Percentiles rank a stretch among this genome's conserved stretches.
Evolutionary conservation across 2,329 filamentous ascomycete species (phyloP).

Genomic region (Fusarium lateritium): DNA sequence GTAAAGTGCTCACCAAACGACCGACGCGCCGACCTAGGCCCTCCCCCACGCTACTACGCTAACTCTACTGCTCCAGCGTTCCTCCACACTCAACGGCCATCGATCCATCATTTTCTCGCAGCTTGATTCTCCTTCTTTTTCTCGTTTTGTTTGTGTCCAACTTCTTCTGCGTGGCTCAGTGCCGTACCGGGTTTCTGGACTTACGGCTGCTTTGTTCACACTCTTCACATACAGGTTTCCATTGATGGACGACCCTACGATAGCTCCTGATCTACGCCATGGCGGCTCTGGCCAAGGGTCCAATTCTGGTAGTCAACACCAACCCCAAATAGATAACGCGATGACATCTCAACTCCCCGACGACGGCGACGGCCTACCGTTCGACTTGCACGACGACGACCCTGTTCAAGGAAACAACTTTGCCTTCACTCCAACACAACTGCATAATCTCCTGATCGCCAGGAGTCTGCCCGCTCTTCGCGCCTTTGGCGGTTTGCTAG

Average conservation of each 20-base stretch:
- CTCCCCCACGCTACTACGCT: slow-evolving; percentile 15
- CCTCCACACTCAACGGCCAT: slow-evolving; percentile 37
- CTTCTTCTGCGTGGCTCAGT: not conserved
- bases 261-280: slow-evolving; percentile 41
- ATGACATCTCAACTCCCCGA: slow-evolving; percentile 19
- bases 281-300: slow-evolving; percentile 39
- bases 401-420: slow-evolving; percentile 60
- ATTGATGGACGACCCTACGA: slow-evolving; percentile 52
- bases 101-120: slow-evolving; percentile 10
- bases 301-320: slow-evolving; percentile 22
- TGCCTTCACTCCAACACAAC: slow-evolving; percentile 67
- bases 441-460: slow-evolving; percentile 67
- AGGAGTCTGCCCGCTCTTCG: slow-evolving; percentile 64
- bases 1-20: slow-evolving; percentile 13
- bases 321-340: slow-evolving; percentile 20
- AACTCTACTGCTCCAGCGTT: slow-evolving; percentile 14
- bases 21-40: not conserved
- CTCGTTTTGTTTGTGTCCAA: not conserved
- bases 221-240: slow-evolving; percentile 7
- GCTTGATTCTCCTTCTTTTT: not conserved
- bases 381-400: slow-evolving; percentile 50
- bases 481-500: slow-evolving; percentile 67
- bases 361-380: slow-evolving; percentile 15
- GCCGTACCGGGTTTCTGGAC: slow-evolving; percentile 15
- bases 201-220: slow-evolving; percentile 9